phyloP scores from a whole-genome alignment of 1,284 basidiomycete genomes.

The Moniliophthora roreri region DNA sequence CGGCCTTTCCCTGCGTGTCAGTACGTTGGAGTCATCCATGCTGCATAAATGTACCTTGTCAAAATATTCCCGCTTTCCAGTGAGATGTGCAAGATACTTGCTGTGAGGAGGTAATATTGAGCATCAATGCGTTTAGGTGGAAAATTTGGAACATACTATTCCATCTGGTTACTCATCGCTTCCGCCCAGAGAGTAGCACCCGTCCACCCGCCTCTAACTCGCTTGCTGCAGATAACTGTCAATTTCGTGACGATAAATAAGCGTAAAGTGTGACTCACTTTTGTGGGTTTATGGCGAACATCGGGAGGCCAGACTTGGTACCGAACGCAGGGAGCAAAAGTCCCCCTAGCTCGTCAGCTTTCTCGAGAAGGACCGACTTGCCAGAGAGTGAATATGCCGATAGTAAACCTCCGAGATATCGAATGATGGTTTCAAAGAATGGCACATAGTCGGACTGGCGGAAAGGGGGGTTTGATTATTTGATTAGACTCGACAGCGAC shows the following conservation, averaged over 20 bases:
- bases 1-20: constrained; percentile 25
- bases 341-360: constrained; percentile 55
- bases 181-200: constrained; percentile 41
- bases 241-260: not conserved
- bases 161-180: constrained; percentile 56
- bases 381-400: constrained; percentile 73
- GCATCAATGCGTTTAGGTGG: not conserved
- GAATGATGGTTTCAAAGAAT: constrained; percentile 79
- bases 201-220: constrained; percentile 32
- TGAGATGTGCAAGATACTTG: constrained; percentile 60
- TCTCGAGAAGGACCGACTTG: constrained; percentile 50
- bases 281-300: constrained; percentile 46
- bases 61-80: constrained; percentile 50
- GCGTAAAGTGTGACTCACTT: constrained; percentile 25
- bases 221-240: constrained; percentile 26
- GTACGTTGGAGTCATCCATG: not conserved
- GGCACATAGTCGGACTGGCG: constrained; percentile 41
- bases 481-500: too few relatives aligned
- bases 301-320: constrained; percentile 51
- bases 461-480: too few relatives aligned
- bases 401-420: constrained; percentile 75
- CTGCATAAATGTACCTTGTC: constrained; percentile 30
- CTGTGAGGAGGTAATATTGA: constrained; percentile 20
- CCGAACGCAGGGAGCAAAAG: constrained; percentile 56
- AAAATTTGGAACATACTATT: constrained; percentile 36